Evolutionary conservation across 441 rosid genomes (phyloP), one percentile per base, ranked within the genome.

Genomic region (Euphorbia corollata): DNA sequence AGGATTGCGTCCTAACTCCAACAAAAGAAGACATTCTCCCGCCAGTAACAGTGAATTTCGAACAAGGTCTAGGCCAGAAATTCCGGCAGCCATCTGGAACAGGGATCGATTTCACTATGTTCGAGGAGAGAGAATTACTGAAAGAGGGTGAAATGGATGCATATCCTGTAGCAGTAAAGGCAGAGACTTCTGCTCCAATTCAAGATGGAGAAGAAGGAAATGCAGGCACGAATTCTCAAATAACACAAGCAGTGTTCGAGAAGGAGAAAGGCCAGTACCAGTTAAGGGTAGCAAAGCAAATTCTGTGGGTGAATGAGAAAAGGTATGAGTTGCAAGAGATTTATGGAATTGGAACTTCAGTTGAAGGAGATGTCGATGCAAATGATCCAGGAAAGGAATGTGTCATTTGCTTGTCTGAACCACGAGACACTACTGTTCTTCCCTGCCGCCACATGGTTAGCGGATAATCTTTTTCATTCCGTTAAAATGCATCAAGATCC

Each of bases 371-470:
- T 57, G 83, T 78, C 1, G 96, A 90, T 73, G 90, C 90, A 50
- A 91, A 84, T 78, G 97, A 93, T 55, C 84, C 88, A 0, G 96
- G 97, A 20, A 93, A 93, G 72, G 98, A 93, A 79, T 93, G 98
- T 0, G 96, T 89, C 61, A 93, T 91, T 68, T 93, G 98, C 84
- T 76, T 93, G 64, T 89, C 98, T n/a, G 98, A 93, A 74, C 95
- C 93, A 53, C 84, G 88, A 24, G 96, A 91, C 76, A 93, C 95
- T 0, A 83, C 96, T 30, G 93, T 93, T 75, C 95, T 91, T 82
- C 98, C 97, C 9, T 93, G 98, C 78, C 82, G 98, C 58, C 98
- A 93, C 78, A 86, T 93, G 97, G 98, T 93, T 71, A 84, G 72
- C 41, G 20, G 23, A 22, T 62, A 20, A 6, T 45, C 13, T 36